Evolutionary conservation across 805 yeast species (phyloP).

Genomic region (Kluyveromyces nonfermentans): DNA sequence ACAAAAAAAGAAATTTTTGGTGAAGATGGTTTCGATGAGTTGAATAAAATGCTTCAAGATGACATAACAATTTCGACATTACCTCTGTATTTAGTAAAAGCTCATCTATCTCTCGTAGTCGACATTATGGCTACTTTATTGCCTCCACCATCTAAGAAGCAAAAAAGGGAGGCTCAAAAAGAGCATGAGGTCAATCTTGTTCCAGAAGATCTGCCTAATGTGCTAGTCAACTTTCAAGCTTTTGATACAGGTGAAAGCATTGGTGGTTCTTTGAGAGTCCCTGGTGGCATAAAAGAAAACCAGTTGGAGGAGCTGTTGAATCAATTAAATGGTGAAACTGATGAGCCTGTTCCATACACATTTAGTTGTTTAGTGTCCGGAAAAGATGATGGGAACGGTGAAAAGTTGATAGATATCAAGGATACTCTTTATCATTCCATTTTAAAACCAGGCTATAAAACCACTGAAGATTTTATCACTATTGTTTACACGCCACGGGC

Average conservation of each 20-base stretch:
- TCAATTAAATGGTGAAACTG: slow-evolving; percentile 57
- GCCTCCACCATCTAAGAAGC: slow-evolving; percentile 91
- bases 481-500: slow-evolving; percentile 91
- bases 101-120: too few relatives aligned
- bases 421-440: slow-evolving; percentile 73
- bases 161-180: slow-evolving; percentile 72
- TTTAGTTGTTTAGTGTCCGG: slow-evolving; percentile 56
- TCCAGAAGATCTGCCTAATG: slow-evolving; percentile 79
- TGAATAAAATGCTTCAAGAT: background rate
- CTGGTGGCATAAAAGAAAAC: slow-evolving; percentile 75
- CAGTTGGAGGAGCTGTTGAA: slow-evolving; percentile 86
- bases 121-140: slow-evolving; percentile 76
- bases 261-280: slow-evolving; percentile 83
- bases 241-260: slow-evolving; percentile 82
- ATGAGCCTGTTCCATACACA: slow-evolving; percentile 84
- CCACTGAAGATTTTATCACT: slow-evolving; percentile 90
- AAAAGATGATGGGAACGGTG: slow-evolving; percentile 31
- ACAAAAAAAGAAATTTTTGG: background rate
- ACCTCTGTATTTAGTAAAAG: too few relatives aligned
- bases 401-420: slow-evolving; percentile 51
- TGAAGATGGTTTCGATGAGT: slow-evolving; percentile 6
- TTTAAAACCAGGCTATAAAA: slow-evolving; percentile 73
- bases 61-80: too few relatives aligned
- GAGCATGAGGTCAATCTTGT: slow-evolving; percentile 64
- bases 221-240: slow-evolving; percentile 81